Evolutionary conservation across 495 filamentous ascomycete genomes (phyloP).

Genomic region (Talaromyces thailandensis): DNA sequence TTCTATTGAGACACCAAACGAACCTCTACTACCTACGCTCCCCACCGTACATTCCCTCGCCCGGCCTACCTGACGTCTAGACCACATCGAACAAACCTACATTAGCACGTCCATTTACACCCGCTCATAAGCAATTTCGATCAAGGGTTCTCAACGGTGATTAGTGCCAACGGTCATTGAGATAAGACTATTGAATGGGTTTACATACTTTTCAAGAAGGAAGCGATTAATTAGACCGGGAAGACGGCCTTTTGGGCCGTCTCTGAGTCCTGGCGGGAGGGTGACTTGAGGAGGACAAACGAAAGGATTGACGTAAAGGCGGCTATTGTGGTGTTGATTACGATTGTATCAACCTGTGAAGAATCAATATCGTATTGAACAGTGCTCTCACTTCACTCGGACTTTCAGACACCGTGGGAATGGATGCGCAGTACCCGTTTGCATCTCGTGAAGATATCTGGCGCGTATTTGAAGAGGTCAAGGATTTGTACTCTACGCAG

Average conservation of each 20-base stretch:
- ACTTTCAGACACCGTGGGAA: conserved; percentile 15
- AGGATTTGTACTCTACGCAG: conserved; percentile 69
- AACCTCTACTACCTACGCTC: background rate
- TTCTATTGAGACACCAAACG: background rate
- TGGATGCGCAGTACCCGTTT: conserved; percentile 59
- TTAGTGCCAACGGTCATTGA: background rate
- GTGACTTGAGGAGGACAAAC: conserved; percentile 15
- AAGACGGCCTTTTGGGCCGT: conserved; percentile 41
- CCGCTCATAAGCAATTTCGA: background rate
- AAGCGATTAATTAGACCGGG: conserved; percentile 15
- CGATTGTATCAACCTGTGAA: background rate
- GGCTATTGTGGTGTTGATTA: conserved; percentile 12
- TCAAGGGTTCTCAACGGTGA: background rate
- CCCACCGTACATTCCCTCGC: background rate
- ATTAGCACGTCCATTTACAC: background rate
- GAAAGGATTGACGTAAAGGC: background rate
- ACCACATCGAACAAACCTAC: background rate
- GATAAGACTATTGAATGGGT: background rate
- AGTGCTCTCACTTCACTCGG: background rate
- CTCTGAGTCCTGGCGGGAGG: conserved; percentile 31
- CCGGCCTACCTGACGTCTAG: background rate
- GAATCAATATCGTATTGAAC: background rate
- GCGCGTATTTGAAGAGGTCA: conserved; percentile 80
- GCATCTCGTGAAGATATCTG: conserved; percentile 71
- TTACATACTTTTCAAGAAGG: background rate